Base-by-base conservation (phyloP, 306 rosid species). In the Lathyrus aphaca region DNA sequence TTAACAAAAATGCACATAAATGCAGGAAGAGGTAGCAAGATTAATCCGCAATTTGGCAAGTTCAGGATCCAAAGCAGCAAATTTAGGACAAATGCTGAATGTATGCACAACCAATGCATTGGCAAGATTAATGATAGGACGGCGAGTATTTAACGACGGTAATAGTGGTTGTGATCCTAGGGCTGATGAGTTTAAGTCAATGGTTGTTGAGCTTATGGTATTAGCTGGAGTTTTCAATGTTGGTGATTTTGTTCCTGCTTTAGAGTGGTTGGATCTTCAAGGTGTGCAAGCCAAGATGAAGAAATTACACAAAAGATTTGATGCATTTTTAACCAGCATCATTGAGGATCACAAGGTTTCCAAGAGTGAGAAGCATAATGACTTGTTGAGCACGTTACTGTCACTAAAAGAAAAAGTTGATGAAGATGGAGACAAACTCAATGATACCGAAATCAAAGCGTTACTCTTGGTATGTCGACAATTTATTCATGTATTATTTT, bases 201-300 rank as follows among this genome's bases (percentile, higher is more conserved):
- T 90, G 91, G 93, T 88, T 42, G 76, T 83, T 69, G 93, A 90
- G 42, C 60, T 83, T 44, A 86, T 92, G 98, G 83, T 68, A 3
- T 54, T 92, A 35, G 79, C 86, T 0, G 96, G 98, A 12, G 86
- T 77, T 69, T 79, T 88, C 71, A 85, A 90, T 77, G 69, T 90
- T 0, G 89, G 96, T 0, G 96, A 92, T 66, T 92, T 88, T 35
- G 59, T 90, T 37, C 96, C 98, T 1, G 50, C 78, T 0, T 78
- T 90, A 0, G 98, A 86, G 18, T 82, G 84, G 78, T 66, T 92
- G 0, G 96, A 92, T 71, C 71, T 92, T 32, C 85, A 79, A 38
- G 93, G 98, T 3, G 87, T 90, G 11, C 82, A 71, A 6, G 75
- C 35, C 0, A 85, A 84, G 74, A 85, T 88, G 86, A 90, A 85